Percentiles rank a stretch among this genome's conserved stretches.
Evolutionary conservation across 495 filamentous ascomycete genomes (phyloP).

Genomic region (Tuber magnatum): DNA sequence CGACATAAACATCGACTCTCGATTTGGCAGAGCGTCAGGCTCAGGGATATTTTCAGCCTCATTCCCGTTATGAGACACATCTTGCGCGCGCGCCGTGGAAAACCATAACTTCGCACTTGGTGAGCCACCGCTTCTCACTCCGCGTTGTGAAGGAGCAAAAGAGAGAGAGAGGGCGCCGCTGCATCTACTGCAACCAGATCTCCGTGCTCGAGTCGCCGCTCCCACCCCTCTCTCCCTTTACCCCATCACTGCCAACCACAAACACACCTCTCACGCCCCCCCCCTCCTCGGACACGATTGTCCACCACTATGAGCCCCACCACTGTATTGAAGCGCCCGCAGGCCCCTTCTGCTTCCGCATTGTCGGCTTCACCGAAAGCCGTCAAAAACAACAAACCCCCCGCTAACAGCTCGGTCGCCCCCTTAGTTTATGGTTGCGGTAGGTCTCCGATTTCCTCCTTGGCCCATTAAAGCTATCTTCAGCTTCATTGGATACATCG

Average conservation of each 20-base stretch:
- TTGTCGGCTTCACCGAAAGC: constrained; percentile 31
- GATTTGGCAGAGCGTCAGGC: background rate
- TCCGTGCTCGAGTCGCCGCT: constrained; percentile 1
- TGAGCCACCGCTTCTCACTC: constrained; percentile 6
- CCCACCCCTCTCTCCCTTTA: constrained; percentile 6
- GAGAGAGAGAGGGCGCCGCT: background rate
- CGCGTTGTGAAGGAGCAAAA: background rate
- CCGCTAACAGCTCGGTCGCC: constrained; percentile 14
- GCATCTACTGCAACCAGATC: background rate
- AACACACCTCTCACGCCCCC: background rate
- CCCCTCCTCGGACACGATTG: background rate
- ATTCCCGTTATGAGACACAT: constrained; percentile 27
- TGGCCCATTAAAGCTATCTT: background rate
- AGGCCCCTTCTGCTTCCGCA: constrained; percentile 13
- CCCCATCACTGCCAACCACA: constrained; percentile 1
- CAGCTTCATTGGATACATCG: background rate
- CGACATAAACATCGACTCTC: background rate
- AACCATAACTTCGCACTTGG: constrained; percentile 8
- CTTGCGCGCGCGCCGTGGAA: constrained; percentile 21
- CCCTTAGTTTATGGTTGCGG: constrained; percentile 22
- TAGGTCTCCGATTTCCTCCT: constrained; percentile 8
- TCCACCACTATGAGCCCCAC: constrained; percentile 28
- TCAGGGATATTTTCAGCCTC: constrained; percentile 28
- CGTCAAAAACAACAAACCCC: constrained; percentile 32
- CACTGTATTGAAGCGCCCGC: constrained; percentile 30